Base-by-base conservation (phyloP, 2,329 filamentous ascomycete genomes). In the Colletotrichum somersetense region DNA sequence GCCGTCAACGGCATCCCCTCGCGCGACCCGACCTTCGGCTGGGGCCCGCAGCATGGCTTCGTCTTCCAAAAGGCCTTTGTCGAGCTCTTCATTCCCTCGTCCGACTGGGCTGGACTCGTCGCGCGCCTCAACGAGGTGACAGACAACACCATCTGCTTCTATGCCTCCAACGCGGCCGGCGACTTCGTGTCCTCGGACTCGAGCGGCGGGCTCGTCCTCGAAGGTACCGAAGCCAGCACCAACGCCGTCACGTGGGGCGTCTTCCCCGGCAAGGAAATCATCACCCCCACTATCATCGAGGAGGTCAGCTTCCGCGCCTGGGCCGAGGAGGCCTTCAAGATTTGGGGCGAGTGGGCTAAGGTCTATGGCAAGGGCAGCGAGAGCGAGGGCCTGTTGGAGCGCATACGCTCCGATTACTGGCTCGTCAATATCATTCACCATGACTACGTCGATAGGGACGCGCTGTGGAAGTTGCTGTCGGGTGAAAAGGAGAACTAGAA, bases 1-100 rank as follows among this genome's bases (percentile, higher is more conserved):
- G 94, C 96, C 20, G 94, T 98, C 69, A 97, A 98, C 79, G 95
- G 95, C 53, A 83, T 95, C 26, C 89, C 88, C 46, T 97, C 93
- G 38, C 89, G 88, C 59, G 90, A 99, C 80, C 83, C 88, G 4
- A 89, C 93, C 26, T 97, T 97, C 77, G 96, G 96, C 74, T 99
- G 96, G 96, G 96, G 96, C 1, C 96, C 96, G 0, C 89, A 89
- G 62, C 91, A 95, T 77, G 96, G 96, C 23, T 98, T 97, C 80
- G 95, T 98, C 59, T 99, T 98, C 85, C 96, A 99, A 79, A 99
- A 98, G 83, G 93, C 96, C 0, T 99, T 99, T 81, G 95, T 99
- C 63, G 96, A 99, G 81, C 94, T 98, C 83, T 99, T 99, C 86
- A 84, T 97, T 70, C 91, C 95, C 0, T 83, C 86, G 0, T 81